Percentiles rank a stretch among this genome's conserved stretches.
Conservation (phyloP, 192 early-diverging fungal species). For the Linnemannia hyalina region DNA sequence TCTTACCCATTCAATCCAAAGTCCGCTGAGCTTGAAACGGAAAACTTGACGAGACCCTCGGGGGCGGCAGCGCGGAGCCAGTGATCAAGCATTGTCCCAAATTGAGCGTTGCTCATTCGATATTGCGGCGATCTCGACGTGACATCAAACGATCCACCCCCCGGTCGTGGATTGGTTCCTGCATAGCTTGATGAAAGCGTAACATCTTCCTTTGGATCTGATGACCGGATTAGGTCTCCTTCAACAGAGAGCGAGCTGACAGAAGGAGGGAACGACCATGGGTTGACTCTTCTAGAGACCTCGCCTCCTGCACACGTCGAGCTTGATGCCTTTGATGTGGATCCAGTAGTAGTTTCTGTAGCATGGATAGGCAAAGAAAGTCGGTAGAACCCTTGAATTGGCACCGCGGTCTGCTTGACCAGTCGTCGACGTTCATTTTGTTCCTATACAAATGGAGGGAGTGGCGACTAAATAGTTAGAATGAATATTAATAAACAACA, state of each 20-base stretch:
- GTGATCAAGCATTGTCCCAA: slow-evolving; percentile 28
- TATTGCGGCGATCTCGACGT: not conserved
- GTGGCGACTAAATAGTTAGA: not conserved
- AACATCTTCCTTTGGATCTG: slow-evolving; percentile 20
- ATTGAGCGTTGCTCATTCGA: slow-evolving; percentile 4
- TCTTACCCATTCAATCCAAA: slow-evolving; percentile 35
- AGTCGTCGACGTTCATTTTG: slow-evolving; percentile 21
- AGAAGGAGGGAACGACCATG: slow-evolving; percentile 29
- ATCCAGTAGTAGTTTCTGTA: not conserved
- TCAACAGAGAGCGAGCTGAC: slow-evolving; percentile 20
- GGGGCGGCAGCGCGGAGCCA: slow-evolving; percentile 28
- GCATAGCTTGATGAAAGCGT: slow-evolving; percentile 5
- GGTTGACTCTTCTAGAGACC: not conserved
- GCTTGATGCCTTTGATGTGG: not conserved
- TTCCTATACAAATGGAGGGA: slow-evolving; percentile 4
- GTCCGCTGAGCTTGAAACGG: slow-evolving; percentile 14
- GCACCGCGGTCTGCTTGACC: slow-evolving; percentile 20
- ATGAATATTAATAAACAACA: not conserved
- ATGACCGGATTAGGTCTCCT: not conserved
- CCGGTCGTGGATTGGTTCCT: slow-evolving; percentile 7
- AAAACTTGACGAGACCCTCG: slow-evolving; percentile 13
- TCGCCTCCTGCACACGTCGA: not conserved
- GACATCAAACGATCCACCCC: slow-evolving; percentile 11
- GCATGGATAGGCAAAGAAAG: not conserved
- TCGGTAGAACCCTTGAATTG: slow-evolving; percentile 24